These are phyloP conservation scores for Sporothrix globosa DNA, from an alignment of 2,329 filamentous ascomycete species.

Conservation along the genomic window DNA sequence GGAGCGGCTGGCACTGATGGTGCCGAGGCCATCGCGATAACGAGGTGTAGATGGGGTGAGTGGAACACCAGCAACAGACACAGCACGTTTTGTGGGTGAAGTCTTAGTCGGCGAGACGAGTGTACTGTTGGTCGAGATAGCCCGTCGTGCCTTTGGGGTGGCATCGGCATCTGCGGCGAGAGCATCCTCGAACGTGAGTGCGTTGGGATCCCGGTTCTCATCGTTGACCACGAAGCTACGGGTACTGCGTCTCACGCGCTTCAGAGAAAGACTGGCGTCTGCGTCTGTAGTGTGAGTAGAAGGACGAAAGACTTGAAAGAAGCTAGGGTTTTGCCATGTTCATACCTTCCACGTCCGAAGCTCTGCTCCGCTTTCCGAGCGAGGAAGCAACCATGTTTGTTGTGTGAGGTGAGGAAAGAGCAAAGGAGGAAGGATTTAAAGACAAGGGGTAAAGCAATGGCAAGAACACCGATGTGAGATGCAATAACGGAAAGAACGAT, in stretches of 20 bases:
- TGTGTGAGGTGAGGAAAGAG: neutral
- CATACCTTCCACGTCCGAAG: slow-evolving; percentile 30
- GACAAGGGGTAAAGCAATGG: slow-evolving; percentile 23
- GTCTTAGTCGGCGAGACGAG: slow-evolving; percentile 27
- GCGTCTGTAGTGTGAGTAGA: slow-evolving; percentile 30
- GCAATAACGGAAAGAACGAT: slow-evolving; percentile 17
- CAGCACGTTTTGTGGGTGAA: slow-evolving; percentile 1
- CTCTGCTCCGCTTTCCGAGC: slow-evolving; percentile 34
- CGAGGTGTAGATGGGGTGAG: slow-evolving; percentile 74
- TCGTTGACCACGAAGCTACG: slow-evolving; percentile 58
- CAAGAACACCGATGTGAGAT: neutral
- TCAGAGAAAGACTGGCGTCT: slow-evolving; percentile 46
- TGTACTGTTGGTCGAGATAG: neutral
- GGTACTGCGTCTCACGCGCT: slow-evolving; percentile 52
- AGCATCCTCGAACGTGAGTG: slow-evolving; percentile 46
- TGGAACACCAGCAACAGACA: slow-evolving; percentile 46
- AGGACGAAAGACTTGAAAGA: neutral
- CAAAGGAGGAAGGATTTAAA: neutral
- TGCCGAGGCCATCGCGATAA: slow-evolving; percentile 71
- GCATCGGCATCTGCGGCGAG: slow-evolving; percentile 37
- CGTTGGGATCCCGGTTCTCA: slow-evolving; percentile 66
- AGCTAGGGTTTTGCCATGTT: neutral
- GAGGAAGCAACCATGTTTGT: slow-evolving; percentile 29
- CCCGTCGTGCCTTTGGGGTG: slow-evolving; percentile 30
- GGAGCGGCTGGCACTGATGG: slow-evolving; percentile 15